phyloP scores from a whole-genome alignment of 2,329 filamentous ascomycete species.

The Lachnellula cervina region DNA sequence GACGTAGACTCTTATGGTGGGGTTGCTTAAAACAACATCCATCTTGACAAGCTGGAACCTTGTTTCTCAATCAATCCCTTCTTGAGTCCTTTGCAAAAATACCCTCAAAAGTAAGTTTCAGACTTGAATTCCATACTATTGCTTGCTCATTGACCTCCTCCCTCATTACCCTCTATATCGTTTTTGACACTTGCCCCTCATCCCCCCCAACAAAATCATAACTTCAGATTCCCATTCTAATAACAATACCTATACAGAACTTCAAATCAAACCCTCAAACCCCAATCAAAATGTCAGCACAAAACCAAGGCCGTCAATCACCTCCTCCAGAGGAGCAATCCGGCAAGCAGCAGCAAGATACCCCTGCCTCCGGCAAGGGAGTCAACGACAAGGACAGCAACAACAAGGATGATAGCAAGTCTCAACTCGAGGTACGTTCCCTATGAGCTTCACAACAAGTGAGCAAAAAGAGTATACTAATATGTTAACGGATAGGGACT shows the following conservation, averaged over 20 bases:
- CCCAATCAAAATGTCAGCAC: slow-evolving; percentile 33
- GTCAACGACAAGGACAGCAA: slow-evolving; percentile 50
- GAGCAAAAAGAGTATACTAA: neutral
- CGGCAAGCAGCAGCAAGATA: slow-evolving; percentile 57
- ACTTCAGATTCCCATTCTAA: neutral
- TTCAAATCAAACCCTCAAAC: neutral
- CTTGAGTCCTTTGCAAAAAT: neutral
- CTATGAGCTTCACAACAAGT: neutral
- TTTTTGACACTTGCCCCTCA: neutral
- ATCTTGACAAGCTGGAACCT: slow-evolving; percentile 1
- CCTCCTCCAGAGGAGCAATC: slow-evolving; percentile 66
- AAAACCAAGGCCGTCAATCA: slow-evolving; percentile 70
- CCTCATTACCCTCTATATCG: neutral
- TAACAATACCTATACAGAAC: neutral
- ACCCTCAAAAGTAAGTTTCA: slow-evolving; percentile 2
- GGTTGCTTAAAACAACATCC: slow-evolving; percentile 1
- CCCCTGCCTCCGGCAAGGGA: slow-evolving; percentile 53
- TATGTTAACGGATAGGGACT: slow-evolving; percentile 39
- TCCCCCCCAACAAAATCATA: neutral
- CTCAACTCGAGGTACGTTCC: slow-evolving; percentile 42
- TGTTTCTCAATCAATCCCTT: neutral
- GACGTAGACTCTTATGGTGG: neutral
- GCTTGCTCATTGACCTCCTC: neutral
- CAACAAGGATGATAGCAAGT: slow-evolving; percentile 47
- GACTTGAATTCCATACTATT: neutral